Base-by-base conservation (phyloP, 2,329 filamentous ascomycete species). In the Trichoderma citrinoviride region DNA sequence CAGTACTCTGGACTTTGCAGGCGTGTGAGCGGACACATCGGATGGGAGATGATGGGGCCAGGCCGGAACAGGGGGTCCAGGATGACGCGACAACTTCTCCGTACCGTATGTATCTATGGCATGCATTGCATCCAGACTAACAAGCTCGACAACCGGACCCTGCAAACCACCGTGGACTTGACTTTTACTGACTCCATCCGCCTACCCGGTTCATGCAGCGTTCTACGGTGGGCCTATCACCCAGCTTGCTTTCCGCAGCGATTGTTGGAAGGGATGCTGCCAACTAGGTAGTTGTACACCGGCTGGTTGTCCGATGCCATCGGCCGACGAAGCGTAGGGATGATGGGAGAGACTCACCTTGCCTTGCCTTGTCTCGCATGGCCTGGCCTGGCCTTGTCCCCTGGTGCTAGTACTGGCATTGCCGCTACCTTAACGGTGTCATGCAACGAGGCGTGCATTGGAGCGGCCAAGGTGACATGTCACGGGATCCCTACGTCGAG, bases 61-160 rank as follows among this genome's bases (percentile, higher is more conserved):
- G 47, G 44, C 37, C 55, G 47, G 55, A 46, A 44, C 29, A 60
- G 52, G 27, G 52, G 47, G 53, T 44, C 37, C 37, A 23, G 52
- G 61, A 64, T 66, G 64, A 64, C 60, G 60, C 53, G 64, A 61
- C 55, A 41, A 44, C 43, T 56, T 64, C 61, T 64, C 60, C 47
- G 52, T 66, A 60, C 50, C 47, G 53, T 46, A 53, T 64, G 65
- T 66, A 65, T 44, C 47, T 56, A 70, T 71, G 67, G 69, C 69
- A 66, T 71, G 69, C 70, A 70, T 70, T 56, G 61, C 67, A 68
- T 70, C 67, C 46, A 66, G 50, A 58, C 68, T 70, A 66, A 37
- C 10, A 37, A 65, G 57, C 23, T 57, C 64, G 49, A 44, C 46
- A 65, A 61, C 63, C 43, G 57, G 64, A 37, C 64, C 64, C 64